A percentile compares a stretch with the other conserved stretches of the same genome.
Conservation (phyloP, 2,329 filamentous ascomycete species). For the Nakataea oryzae region DNA sequence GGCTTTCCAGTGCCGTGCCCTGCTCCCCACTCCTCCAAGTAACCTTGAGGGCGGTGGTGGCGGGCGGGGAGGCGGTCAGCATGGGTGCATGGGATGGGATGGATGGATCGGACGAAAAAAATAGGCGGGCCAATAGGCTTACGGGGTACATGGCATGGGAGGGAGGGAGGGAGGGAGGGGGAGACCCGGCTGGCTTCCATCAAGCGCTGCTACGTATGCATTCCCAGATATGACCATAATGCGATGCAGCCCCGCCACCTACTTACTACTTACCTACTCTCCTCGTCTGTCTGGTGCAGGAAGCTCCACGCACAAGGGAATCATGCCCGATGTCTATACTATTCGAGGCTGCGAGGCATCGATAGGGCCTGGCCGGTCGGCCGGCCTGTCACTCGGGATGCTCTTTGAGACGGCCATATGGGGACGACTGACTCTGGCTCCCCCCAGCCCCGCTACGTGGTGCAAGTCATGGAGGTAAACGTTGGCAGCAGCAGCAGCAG, state of each 20-base stretch:
- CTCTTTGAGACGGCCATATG: background rate
- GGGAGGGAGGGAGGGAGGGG: no score
- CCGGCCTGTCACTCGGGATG: background rate
- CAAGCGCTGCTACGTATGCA: background rate
- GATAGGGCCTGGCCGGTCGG: background rate
- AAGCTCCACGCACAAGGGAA: background rate
- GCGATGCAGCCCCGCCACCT: background rate
- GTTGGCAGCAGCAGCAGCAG: background rate
- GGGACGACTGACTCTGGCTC: background rate
- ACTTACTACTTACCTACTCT: no score
- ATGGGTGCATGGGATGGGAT: no score
- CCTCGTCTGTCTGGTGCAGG: no score
- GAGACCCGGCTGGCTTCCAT: background rate
- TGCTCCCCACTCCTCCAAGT: background rate
- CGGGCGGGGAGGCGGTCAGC: background rate
- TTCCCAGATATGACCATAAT: no score
- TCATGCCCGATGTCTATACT: background rate
- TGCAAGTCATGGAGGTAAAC: background rate
- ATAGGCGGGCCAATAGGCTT: background rate
- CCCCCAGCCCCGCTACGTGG: background rate
- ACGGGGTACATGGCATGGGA: background rate
- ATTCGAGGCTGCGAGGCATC: no score
- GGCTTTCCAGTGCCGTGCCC: no score
- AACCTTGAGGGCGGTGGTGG: background rate
- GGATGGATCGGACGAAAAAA: background rate